Evolutionary conservation across 139 green algal species (phyloP).

Genomic region (Chlorella sp.): DNA sequence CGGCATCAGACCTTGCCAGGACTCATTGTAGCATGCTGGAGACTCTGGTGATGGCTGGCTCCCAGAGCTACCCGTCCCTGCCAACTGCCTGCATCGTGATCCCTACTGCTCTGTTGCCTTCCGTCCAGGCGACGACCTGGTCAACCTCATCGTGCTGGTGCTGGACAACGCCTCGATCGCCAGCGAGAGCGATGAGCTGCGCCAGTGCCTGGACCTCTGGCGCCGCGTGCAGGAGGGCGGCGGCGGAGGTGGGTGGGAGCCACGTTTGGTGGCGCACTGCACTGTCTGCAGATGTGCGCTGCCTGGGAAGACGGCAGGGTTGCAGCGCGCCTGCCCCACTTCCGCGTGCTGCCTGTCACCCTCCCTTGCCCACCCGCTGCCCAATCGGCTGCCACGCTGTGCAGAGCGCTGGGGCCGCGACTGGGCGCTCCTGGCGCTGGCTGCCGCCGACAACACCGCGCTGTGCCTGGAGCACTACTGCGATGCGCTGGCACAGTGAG

Average conservation of each 20-base stretch:
- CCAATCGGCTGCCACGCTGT: too few species aligned
- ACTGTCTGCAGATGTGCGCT: neutral
- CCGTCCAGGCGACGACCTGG: constrained; percentile 73
- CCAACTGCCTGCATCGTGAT: too few species aligned
- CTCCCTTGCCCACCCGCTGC: too few species aligned
- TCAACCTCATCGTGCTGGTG: constrained; percentile 68
- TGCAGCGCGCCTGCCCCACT: too few species aligned
- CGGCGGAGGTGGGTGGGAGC: constrained; percentile 6
- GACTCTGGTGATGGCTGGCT: too few species aligned
- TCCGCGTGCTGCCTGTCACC: too few species aligned
- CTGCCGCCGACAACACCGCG: constrained; percentile 68
- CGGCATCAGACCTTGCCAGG: too few species aligned
- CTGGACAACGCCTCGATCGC: constrained; percentile 70
- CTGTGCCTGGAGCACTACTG: constrained; percentile 75
- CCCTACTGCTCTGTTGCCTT: too few species aligned
- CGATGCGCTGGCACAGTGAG: constrained; percentile 67
- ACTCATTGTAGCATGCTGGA: neutral
- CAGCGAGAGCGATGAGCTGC: constrained; percentile 65
- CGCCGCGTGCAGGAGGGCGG: constrained; percentile 45
- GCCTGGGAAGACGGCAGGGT: too few species aligned
- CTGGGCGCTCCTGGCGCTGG: constrained; percentile 75
- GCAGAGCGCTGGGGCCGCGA: constrained; percentile 63
- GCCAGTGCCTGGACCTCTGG: constrained; percentile 52
- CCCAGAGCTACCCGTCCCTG: too few species aligned
- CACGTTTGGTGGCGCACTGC: too few species aligned